Evolutionary conservation across 2,329 filamentous ascomycete species (phyloP), one percentile per base, ranked within the genome.

Genomic region (Lachnellula suecica): DNA sequence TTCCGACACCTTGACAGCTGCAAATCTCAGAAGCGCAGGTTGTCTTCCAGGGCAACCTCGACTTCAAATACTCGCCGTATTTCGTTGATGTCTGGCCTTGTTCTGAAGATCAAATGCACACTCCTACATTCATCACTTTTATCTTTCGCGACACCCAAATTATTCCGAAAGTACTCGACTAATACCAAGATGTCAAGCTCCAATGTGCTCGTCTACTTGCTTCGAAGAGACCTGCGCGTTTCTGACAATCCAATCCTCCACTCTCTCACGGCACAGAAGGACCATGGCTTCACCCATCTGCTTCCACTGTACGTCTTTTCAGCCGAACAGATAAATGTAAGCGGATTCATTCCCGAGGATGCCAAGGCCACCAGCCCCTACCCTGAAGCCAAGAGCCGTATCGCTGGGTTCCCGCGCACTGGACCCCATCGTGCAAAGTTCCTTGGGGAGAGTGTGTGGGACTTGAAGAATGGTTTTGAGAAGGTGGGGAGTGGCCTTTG

Each of bases 221-320:
- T 92, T 31, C 82, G 88, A 41, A 82, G 85, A 59, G 89, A 93
- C 66, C 75, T 91, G 19, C 85, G 89, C 54, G 74, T 88, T 23
- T 76, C 81, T 24, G 89, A 93, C 69, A 92, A 92, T 63, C 88
- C 88, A 0, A 77, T 91, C 38, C 77, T 93, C 19, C 77, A 89
- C 64, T 77, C 70, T 62, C 73, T 79, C 45, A 72, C 72, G 53
- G 81, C 72, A 58, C 68, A 19, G 60, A 74, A 57, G 64, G 70
- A 76, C 20, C 78, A 82, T 64, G 75, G 73, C 4, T 84, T 79
- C 62, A 88, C 85, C 1, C 87, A 92, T 65, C 67, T 92, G 1
- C 73, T 93, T 1, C 89, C 89, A 7, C 70, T 91, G 37, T 89
- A 85, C 64, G 73, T 90, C 19, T 83, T 91, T 47, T 76, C 83